Evolutionary conservation across 2,329 filamentous ascomycete genomes (phyloP), one percentile per base, ranked within the genome.

Genomic region (Thelonectria rubi): DNA sequence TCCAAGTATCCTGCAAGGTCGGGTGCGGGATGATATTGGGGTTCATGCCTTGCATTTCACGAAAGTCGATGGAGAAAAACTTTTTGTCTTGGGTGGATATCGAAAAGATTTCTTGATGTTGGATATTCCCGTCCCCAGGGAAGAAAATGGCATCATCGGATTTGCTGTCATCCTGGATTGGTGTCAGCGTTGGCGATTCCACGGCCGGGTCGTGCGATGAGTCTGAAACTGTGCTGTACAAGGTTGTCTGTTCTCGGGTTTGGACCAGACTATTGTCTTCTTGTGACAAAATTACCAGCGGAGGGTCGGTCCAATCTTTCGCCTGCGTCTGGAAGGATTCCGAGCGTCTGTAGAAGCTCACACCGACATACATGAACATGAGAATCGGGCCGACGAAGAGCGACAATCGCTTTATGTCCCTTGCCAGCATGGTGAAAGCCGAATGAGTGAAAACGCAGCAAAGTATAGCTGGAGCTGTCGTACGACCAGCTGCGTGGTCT

Each of bases 11-110:
- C 3, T 77, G 72, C 7, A 77, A 68, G 1, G 68, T 73, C 3
- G 84, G 84, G 67, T 88, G 86, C 0, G 86, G 84, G 40, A 88
- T 79, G 64, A 88, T 80, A 72, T 84, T 88, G 15, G 86, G 84
- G 61, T 87, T 88, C 58, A 83, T 79, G 32, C 77, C 77, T 7
- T 68, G 56, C 6, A 76, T 66, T 34, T 72, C 72, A 11, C 75
- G 78, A 63, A 87, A 85, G 15, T 77, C 72, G 69, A 88, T 79
- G 24, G 65, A 63, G 65, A 86, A 86, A 75, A 79, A 87, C 32
- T 76, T 80, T 32, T 70, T 73, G 65, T 85, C 76, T 1, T 62
- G 49, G 0, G 80, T 84, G 0, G 83, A 81, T 3, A 72, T 42
- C 1, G 85, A 87, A 66, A 77, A 81, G 43, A 86, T 63, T 62